Conservation (phyloP, 2,329 filamentous ascomycete species). For the Aspergillus jensenii region DNA sequence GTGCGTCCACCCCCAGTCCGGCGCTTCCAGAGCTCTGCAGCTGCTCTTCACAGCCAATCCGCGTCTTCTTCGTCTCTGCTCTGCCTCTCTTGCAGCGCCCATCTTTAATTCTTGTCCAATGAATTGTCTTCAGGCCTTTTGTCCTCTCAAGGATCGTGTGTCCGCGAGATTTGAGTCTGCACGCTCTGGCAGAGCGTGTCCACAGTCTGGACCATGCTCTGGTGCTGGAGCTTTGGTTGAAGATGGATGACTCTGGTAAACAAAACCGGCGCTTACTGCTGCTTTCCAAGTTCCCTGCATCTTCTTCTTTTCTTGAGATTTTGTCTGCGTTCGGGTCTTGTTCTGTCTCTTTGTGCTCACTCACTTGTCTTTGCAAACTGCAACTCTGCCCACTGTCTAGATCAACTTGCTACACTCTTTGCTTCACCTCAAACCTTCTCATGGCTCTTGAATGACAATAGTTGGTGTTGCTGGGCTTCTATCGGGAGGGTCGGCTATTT, state of each 20-base stretch:
- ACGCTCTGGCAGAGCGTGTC: constrained; percentile 5
- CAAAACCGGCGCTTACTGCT: constrained; percentile 9
- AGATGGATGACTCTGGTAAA: neutral
- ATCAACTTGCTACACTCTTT: neutral
- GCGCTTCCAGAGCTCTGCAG: constrained; percentile 18
- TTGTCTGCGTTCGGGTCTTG: neutral
- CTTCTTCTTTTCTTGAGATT: neutral
- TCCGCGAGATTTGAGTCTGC: constrained; percentile 18
- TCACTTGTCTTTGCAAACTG: neutral
- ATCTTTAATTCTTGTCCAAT: constrained; percentile 13
- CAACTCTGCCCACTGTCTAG: neutral
- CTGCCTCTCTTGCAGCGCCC: constrained; percentile 12
- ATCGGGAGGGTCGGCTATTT: neutral
- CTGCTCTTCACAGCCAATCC: constrained; percentile 15
- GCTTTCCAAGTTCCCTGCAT: neutral
- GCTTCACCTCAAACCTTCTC: neutral
- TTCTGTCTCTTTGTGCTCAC: constrained; percentile 1
- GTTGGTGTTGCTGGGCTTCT: neutral
- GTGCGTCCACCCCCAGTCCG: constrained; percentile 9
- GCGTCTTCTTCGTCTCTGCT: neutral
- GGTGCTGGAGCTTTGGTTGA: constrained; percentile 7
- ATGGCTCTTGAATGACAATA: constrained; percentile 9
- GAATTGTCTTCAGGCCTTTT: neutral
- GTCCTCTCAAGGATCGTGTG: constrained; percentile 5
- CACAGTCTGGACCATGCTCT: neutral